phyloP scores from a whole-genome alignment of 345 rosid species.

The Populus deltoides region DNA sequence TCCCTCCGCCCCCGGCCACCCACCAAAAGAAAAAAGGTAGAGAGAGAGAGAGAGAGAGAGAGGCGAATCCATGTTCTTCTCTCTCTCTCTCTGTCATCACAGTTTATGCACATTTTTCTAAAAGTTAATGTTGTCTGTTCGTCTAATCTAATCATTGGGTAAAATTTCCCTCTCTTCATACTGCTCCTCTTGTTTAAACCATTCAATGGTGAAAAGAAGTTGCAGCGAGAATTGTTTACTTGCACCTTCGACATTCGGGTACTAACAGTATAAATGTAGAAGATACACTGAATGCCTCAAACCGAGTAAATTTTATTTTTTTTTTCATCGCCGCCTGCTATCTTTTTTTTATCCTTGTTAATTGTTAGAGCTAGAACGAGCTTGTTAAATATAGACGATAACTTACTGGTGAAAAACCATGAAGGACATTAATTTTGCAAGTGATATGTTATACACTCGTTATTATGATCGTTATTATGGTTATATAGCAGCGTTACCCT shows the following conservation, averaged over 20 bases:
- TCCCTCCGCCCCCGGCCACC: neutral
- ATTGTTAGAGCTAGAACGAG: neutral
- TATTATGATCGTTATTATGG: too few relatives aligned
- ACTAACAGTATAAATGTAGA: conserved; percentile 10
- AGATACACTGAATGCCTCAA: neutral
- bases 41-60: neutral
- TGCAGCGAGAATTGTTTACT: conserved; percentile 2
- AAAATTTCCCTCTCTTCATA: conserved; percentile 9
- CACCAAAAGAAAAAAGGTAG: neutral
- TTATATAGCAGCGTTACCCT: too few relatives aligned
- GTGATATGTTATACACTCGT: too few relatives aligned
- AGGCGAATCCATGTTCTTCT: neutral
- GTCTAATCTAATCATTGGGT: conserved; percentile 32
- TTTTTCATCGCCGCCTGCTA: neutral
- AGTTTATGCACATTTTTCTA: conserved; percentile 16
- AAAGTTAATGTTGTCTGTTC: conserved; percentile 19
- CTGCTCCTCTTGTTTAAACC: neutral
- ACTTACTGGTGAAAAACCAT: too few relatives aligned
- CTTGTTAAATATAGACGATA: neutral
- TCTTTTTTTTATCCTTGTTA: neutral
- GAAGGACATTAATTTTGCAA: too few relatives aligned
- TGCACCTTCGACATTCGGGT: neutral
- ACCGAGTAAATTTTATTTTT: neutral
- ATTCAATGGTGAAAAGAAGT: conserved; percentile 2
- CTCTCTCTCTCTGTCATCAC: conserved; percentile 8